Base-by-base conservation (phyloP, 306 rosid genomes). In the Cicer chorassanicum region DNA sequence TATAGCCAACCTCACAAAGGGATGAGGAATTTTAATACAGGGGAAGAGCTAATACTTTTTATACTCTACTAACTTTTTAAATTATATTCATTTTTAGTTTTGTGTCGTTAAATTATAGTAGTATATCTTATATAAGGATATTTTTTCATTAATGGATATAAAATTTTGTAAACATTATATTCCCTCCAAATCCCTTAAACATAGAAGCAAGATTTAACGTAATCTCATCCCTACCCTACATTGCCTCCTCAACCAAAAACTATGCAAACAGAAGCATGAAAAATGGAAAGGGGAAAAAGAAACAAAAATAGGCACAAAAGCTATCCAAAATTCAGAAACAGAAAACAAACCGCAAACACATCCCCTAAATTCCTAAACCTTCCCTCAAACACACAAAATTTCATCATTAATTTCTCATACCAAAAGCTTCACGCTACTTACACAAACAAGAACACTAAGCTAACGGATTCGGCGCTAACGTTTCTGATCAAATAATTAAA, bases 321-420 rank as follows among this genome's bases (percentile, higher is more conserved):
- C 39, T 36, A 75, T 41, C 53, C 78, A 50, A 57, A 62, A 65
- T 65, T 77, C 72, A 59, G 38, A 57, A 2, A 12, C 36, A 42
- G 77, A 41, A 74, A 40, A 15, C 36, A 3, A 34, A 57, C 41
- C 75, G 4, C 76, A 48, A 68, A 34, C 7, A 14, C 48, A 46
- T 40, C 38, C 50, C 38, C 77, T 66, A 56, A 75, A 72, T 18
- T 71, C 79, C 79, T 2, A 50, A 36, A n/a, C 43, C 53, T 70
- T 34, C 68, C 53, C 16, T 61, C 15, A 46, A 53, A 54, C 8
- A 44, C 43, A 61, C 19, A 4, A 68, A 68, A 73, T 62, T 60
- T 65, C 78, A 53, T 16, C 29, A 39, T n/a, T 43, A 66, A 72
- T 56, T 65, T 57, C 39, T 48, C 43, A 64, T 76, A 14, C 49